These are phyloP conservation scores for Fusarium penzigii DNA, from an alignment of 2,329 filamentous ascomycete species.

Conservation along the genomic window DNA sequence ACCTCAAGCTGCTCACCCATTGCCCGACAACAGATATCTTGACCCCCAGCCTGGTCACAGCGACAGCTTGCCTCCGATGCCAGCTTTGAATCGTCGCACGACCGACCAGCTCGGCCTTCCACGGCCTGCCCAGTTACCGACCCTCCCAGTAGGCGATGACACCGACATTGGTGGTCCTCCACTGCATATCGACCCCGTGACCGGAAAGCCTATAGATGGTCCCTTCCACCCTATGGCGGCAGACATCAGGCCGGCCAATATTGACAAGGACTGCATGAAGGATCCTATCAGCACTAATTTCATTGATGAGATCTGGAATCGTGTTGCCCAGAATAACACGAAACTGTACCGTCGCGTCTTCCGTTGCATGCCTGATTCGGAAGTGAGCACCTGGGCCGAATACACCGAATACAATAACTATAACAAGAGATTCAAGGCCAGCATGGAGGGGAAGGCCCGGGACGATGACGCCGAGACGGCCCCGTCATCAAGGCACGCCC, in stretches of 20 bases:
- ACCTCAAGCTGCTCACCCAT: constrained; percentile 23
- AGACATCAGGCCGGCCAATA: constrained; percentile 71
- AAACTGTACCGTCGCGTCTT: constrained; percentile 93
- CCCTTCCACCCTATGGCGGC: constrained; percentile 56
- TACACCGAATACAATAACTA: constrained; percentile 86
- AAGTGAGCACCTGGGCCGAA: constrained; percentile 89
- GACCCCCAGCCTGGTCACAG: constrained; percentile 40
- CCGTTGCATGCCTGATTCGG: constrained; percentile 93
- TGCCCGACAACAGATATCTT: constrained; percentile 34
- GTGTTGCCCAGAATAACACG: constrained; percentile 90
- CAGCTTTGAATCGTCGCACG: constrained; percentile 57
- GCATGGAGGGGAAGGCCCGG: constrained; percentile 56
- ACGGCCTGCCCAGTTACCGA: constrained; percentile 67
- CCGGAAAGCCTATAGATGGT: constrained; percentile 47
- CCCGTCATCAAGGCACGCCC: constrained; percentile 35
- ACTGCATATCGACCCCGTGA: constrained; percentile 52
- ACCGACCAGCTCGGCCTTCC: constrained; percentile 70
- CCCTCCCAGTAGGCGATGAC: constrained; percentile 71
- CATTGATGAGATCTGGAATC: constrained; percentile 84
- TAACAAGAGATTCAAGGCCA: constrained; percentile 72
- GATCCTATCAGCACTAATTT: constrained; percentile 84
- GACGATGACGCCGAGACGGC: constrained; percentile 54
- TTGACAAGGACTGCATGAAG: constrained; percentile 91
- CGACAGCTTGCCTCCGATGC: constrained; percentile 59
- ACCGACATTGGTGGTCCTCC: constrained; percentile 79